A percentile compares a stretch with the other conserved stretches of the same genome.
Conservation (phyloP, 129 eudicot genomes). For the Deinandra increscens region DNA sequence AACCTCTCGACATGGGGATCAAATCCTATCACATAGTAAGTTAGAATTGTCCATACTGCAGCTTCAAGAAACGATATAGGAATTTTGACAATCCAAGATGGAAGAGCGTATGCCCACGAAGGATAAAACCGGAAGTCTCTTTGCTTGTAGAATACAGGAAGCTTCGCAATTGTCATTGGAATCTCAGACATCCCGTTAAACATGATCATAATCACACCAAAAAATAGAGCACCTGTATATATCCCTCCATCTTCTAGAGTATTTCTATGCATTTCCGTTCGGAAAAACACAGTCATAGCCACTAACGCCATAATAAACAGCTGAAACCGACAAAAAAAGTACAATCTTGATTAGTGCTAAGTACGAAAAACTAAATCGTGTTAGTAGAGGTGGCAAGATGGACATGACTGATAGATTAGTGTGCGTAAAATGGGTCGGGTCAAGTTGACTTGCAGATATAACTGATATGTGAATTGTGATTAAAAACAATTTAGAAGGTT, state of each 20-base stretch:
- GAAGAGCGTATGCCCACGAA: slow-evolving; percentile 73
- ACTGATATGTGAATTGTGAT: background rate
- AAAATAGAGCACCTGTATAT: slow-evolving; percentile 51
- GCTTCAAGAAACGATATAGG: slow-evolving; percentile 68
- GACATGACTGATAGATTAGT: no score
- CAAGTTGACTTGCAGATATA: background rate
- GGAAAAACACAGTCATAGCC: slow-evolving; percentile 57
- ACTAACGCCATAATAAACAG: slow-evolving; percentile 43
- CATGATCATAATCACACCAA: slow-evolving; percentile 37
- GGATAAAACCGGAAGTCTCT: slow-evolving; percentile 75
- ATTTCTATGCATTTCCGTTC: slow-evolving; percentile 54
- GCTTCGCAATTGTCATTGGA: slow-evolving; percentile 61
- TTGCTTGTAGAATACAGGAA: slow-evolving; percentile 85
- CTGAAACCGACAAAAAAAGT: slow-evolving; percentile 34
- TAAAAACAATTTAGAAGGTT: background rate
- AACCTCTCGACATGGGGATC: slow-evolving; percentile 77
- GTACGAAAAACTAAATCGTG: no score
- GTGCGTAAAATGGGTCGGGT: background rate
- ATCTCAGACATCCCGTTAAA: slow-evolving; percentile 74
- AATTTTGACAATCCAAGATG: slow-evolving; percentile 64
- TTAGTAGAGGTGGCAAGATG: no score
- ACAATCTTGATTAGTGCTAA: slow-evolving; percentile 21
- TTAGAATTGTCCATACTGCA: slow-evolving; percentile 46
- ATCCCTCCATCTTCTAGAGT: slow-evolving; percentile 44
- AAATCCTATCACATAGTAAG: slow-evolving; percentile 71